Conservation (phyloP, 2,329 filamentous ascomycete species). For the Botrytis porri region DNA sequence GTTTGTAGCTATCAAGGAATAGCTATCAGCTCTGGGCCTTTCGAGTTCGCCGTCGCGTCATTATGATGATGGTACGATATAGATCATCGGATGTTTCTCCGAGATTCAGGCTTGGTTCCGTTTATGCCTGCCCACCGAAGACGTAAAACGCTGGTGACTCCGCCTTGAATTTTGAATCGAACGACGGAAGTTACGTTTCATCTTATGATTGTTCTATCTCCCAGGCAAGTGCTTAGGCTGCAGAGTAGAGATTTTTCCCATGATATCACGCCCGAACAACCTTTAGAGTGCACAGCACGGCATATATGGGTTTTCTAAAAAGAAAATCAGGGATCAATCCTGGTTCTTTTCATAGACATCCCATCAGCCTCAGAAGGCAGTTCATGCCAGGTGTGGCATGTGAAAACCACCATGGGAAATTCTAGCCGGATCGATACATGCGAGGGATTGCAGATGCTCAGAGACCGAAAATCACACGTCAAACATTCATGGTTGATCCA, state of each 20-base stretch:
- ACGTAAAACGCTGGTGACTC: slow-evolving; percentile 47
- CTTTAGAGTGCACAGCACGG: background rate
- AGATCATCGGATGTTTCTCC: slow-evolving; percentile 28
- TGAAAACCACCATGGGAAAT: slow-evolving; percentile 49
- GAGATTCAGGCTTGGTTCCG: slow-evolving; percentile 16
- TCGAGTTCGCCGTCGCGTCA: slow-evolving; percentile 50
- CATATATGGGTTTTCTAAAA: slow-evolving; percentile 34
- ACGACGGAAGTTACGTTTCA: background rate
- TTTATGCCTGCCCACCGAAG: slow-evolving; percentile 38
- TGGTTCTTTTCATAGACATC: slow-evolving; percentile 60
- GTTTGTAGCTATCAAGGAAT: slow-evolving; percentile 40
- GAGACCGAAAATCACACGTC: slow-evolving; percentile 51
- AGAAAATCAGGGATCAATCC: slow-evolving; percentile 39
- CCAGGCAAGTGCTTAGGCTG: slow-evolving; percentile 2
- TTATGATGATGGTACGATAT: slow-evolving; percentile 49
- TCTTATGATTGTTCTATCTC: background rate
- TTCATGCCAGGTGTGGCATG: slow-evolving; percentile 52
- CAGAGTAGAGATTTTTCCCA: slow-evolving; percentile 39
- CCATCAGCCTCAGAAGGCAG: slow-evolving; percentile 57
- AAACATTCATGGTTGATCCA: slow-evolving; percentile 40
- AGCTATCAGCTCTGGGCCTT: slow-evolving; percentile 39
- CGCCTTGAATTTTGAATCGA: slow-evolving; percentile 41
- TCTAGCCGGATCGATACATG: slow-evolving; percentile 51
- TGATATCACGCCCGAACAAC: slow-evolving; percentile 35
- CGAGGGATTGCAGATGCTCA: slow-evolving; percentile 39